phyloP scores from a whole-genome alignment of 139 green algal genomes.

The Microglena sp. region DNA sequence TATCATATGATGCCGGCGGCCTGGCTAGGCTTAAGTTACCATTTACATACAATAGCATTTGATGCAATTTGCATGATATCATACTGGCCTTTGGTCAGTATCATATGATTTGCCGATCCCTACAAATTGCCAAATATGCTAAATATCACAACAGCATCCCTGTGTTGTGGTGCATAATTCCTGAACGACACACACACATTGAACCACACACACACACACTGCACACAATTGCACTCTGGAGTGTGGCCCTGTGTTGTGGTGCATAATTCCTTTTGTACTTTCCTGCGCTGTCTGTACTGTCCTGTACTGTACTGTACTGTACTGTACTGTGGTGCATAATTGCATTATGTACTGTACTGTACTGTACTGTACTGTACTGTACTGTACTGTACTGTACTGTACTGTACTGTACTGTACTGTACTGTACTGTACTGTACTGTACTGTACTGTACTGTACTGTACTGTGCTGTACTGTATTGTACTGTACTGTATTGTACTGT shows the following conservation, averaged over 20 bases:
- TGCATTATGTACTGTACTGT: not conserved
- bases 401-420: slow-evolving; percentile 3
- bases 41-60: too few species aligned
- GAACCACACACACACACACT: too few species aligned
- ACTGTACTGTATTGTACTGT: slow-evolving; percentile 3
- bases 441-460: slow-evolving; percentile 6
- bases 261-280: not conserved
- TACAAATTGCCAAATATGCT: too few species aligned
- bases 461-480: slow-evolving; percentile 1
- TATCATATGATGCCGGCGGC: too few species aligned
- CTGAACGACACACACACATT: too few species aligned
- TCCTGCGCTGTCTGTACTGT: not conserved
- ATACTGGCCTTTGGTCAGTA: too few species aligned
- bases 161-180: too few species aligned
- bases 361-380: slow-evolving; percentile 3
- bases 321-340: not conserved
- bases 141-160: too few species aligned
- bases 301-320: not conserved
- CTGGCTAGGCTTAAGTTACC: too few species aligned
- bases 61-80: too few species aligned
- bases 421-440: not conserved
- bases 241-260: not conserved
- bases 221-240: too few species aligned
- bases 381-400: slow-evolving; percentile 3
- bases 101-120: too few species aligned